These are phyloP conservation scores for Nepenthes mirabilis DNA, from an alignment of 148 eudicot species.

Conservation along the genomic window DNA sequence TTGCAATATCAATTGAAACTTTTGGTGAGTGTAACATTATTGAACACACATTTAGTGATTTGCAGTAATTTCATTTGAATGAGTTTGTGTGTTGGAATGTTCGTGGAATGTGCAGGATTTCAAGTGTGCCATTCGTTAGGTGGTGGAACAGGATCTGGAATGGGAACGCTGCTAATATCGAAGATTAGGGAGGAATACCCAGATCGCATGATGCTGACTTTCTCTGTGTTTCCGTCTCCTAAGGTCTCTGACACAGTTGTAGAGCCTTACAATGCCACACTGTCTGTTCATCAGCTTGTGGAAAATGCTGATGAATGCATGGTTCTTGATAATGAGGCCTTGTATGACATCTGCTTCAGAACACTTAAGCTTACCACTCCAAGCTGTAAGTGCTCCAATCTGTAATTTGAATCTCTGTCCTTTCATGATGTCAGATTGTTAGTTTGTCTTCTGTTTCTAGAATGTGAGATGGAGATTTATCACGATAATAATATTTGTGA, in stretches of 20 bases:
- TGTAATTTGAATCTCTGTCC: not conserved
- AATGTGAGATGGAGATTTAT: too few species aligned
- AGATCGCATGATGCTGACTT: constrained; percentile 71
- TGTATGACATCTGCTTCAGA: constrained; percentile 70
- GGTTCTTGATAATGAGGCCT: constrained; percentile 78
- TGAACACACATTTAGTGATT: too few species aligned
- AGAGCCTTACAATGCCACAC: constrained; percentile 66
- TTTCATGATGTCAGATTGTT: too few species aligned
- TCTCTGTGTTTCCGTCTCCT: constrained; percentile 68
- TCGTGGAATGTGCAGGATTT: constrained; percentile 34
- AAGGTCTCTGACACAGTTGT: constrained; percentile 72
- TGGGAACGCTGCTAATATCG: constrained; percentile 64
- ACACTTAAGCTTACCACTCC: constrained; percentile 76
- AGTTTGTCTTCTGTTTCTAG: too few species aligned
- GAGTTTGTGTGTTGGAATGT: not conserved
- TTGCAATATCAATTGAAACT: too few species aligned
- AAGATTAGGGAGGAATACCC: constrained; percentile 77
- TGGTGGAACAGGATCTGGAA: constrained; percentile 71
- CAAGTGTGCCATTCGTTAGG: constrained; percentile 71
- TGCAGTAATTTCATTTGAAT: too few species aligned
- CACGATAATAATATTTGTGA: too few species aligned
- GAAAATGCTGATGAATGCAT: constrained; percentile 85
- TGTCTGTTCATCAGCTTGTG: constrained; percentile 72
- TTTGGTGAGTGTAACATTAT: too few species aligned
- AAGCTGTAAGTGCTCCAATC: constrained; percentile 40